Evolutionary conservation across 2,329 filamentous ascomycete species (phyloP).

Genomic region (Dryadomyces quercus-mongolicae): DNA sequence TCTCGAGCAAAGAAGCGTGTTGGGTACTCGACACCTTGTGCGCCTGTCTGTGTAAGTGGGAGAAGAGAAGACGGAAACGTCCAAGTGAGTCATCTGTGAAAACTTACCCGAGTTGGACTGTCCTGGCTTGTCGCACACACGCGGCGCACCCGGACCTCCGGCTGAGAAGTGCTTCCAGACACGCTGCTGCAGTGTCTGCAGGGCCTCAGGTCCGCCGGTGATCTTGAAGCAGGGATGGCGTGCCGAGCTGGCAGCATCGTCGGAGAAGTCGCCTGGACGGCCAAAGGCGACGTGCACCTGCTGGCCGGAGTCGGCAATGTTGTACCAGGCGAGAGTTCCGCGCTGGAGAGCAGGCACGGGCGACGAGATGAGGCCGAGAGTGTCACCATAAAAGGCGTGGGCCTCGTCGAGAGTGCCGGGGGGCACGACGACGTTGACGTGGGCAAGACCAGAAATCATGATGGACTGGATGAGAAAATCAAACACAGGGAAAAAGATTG

Average conservation of each 20-base stretch:
- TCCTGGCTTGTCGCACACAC: conserved; percentile 42
- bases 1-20: conserved; percentile 49
- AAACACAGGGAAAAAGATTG: background rate
- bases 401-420: conserved; percentile 37
- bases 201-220: conserved; percentile 26
- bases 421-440: conserved; percentile 46
- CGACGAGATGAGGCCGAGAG: conserved; percentile 39
- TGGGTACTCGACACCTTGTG: conserved; percentile 46
- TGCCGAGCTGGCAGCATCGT: conserved; percentile 20
- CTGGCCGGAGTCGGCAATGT: conserved; percentile 40
- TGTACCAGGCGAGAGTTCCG: conserved; percentile 45
- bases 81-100: no score
- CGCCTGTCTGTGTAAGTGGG: conserved; percentile 15
- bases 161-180: conserved; percentile 38
- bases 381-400: conserved; percentile 40
- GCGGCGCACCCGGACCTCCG: conserved; percentile 37
- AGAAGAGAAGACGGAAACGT: background rate
- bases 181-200: conserved; percentile 31
- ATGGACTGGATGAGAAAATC: background rate
- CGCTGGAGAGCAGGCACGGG: conserved; percentile 40
- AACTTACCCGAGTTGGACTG: conserved; percentile 18
- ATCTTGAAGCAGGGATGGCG: conserved; percentile 50
- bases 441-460: conserved; percentile 25
- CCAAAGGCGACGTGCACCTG: conserved; percentile 44
- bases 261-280: conserved; percentile 17